phyloP scores from a whole-genome alignment of 2,329 filamentous ascomycete species.

The Neopestalotiopsis sp. region DNA sequence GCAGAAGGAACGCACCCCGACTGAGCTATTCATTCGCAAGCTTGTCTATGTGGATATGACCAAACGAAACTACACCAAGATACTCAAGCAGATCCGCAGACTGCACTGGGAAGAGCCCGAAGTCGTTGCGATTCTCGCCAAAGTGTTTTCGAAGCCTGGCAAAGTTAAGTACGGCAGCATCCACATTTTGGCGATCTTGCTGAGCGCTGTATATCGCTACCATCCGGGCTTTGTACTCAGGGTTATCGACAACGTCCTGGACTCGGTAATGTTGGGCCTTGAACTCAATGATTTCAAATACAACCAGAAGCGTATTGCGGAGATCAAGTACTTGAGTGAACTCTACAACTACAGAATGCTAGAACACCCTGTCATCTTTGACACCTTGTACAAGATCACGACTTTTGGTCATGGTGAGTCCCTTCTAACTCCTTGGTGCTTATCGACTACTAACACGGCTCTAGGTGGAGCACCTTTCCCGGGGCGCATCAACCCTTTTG shows the following conservation, averaged over 20 bases:
- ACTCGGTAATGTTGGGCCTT: slow-evolving; percentile 84
- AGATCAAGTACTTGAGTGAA: slow-evolving; percentile 95
- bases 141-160: slow-evolving; percentile 92
- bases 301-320: slow-evolving; percentile 91
- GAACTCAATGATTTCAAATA: slow-evolving; percentile 98
- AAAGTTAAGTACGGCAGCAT: slow-evolving; percentile 99
- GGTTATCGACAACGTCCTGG: slow-evolving; percentile 91
- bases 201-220: slow-evolving; percentile 87
- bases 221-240: slow-evolving; percentile 89
- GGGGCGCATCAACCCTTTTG: slow-evolving; percentile 76
- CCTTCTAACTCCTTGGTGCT: background rate
- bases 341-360: slow-evolving; percentile 98
- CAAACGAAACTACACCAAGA: slow-evolving; percentile 90
- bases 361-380: slow-evolving; percentile 93
- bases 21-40: slow-evolving; percentile 91
- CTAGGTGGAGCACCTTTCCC: slow-evolving; percentile 79
- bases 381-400: slow-evolving; percentile 91
- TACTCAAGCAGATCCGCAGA: slow-evolving; percentile 91
- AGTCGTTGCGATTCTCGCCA: slow-evolving; percentile 79
- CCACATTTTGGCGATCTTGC: slow-evolving; percentile 86
- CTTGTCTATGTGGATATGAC: slow-evolving; percentile 93
- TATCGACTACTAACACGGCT: slow-evolving; percentile 23
- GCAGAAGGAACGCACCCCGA: slow-evolving; percentile 93
- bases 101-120: slow-evolving; percentile 97
- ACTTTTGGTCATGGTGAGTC: slow-evolving; percentile 82